phyloP scores from a whole-genome alignment of 495 filamentous ascomycete genomes.

The Lindgomyces ingoldianus region DNA sequence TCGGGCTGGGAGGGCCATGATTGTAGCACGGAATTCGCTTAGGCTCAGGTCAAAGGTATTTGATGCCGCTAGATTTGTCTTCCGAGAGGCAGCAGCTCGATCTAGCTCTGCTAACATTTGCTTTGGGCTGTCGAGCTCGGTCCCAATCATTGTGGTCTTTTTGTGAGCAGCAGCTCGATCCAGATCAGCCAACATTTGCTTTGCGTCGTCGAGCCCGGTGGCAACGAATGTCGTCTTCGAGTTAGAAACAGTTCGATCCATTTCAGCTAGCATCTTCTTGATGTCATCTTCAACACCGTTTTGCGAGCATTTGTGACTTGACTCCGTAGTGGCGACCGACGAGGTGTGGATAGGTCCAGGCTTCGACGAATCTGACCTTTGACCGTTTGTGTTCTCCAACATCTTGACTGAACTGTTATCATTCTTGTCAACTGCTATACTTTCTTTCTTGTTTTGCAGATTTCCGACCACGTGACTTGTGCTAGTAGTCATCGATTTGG shows the following conservation, averaged over 20 bases:
- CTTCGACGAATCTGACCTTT: background rate
- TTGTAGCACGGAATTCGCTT: too few species aligned
- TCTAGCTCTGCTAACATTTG: background rate
- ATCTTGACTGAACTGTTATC: too few species aligned
- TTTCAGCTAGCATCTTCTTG: constrained; percentile 1
- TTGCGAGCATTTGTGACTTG: background rate
- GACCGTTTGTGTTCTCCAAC: too few species aligned
- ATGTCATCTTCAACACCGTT: background rate
- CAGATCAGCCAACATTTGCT: background rate
- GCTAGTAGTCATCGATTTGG: too few species aligned
- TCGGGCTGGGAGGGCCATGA: background rate
- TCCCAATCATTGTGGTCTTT: background rate
- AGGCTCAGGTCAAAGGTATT: too few species aligned
- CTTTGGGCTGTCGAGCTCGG: background rate
- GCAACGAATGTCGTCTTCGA: background rate
- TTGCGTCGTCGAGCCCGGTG: background rate
- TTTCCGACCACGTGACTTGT: too few species aligned
- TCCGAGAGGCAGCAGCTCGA: background rate
- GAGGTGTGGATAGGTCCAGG: background rate
- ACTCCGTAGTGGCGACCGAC: background rate
- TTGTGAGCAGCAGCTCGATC: background rate
- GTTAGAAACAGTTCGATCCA: background rate
- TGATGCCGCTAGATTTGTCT: too few species aligned
- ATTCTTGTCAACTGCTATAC: too few species aligned
- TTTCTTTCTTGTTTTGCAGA: too few species aligned